Evolutionary conservation across 495 filamentous ascomycete species (phyloP), one percentile per base, ranked within the genome.

Genomic region (Penicillium riverlandense): DNA sequence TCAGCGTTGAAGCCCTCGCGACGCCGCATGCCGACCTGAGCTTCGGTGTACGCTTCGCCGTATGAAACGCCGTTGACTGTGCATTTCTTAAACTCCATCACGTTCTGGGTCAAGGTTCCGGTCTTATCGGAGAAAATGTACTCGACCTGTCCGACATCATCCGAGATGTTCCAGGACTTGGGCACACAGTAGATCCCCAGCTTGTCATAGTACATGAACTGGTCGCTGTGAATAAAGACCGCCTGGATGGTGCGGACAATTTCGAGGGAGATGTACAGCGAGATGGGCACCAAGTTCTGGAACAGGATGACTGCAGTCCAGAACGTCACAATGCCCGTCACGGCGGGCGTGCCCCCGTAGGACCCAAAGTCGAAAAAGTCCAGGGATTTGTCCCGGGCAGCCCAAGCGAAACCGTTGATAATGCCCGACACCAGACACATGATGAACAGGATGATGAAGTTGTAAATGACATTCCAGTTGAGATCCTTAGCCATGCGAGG

Each of bases 81-180:
- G 46, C 82, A 85, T 58, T 99, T 99, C 64, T 96, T 97, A 79
- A 96, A 99, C 66, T 99, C 94, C 94, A 99, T 99, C 40, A 97
- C 88, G 59, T 99, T 99, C 57, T 99, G 94, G 6, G 94, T 99
- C 52, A 99, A 68, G 5, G 94, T 99, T 31, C 94, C 94, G 2
- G 94, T 99, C 66, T 99, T 99, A 70, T 99, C 94, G 1, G 94
- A 97, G 70, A 99, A 99, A 50, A 99, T 95, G 66, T 97, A 99
- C 63, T 99, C 94, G 47, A 99, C 96, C 67, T 99, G 94, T 8
- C 94, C 94, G 29, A 99, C 75, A 53, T 99, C 94, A 55, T 99
- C 94, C 1, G 90, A 96, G 45, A 99, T 96, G 62, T 97, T 99
- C 94, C 94, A 99, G 2, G 92, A 89, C 53, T 97, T 97, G 10